Conservation (phyloP, 768 basidiomycete species). For the Pholiota microspora region DNA sequence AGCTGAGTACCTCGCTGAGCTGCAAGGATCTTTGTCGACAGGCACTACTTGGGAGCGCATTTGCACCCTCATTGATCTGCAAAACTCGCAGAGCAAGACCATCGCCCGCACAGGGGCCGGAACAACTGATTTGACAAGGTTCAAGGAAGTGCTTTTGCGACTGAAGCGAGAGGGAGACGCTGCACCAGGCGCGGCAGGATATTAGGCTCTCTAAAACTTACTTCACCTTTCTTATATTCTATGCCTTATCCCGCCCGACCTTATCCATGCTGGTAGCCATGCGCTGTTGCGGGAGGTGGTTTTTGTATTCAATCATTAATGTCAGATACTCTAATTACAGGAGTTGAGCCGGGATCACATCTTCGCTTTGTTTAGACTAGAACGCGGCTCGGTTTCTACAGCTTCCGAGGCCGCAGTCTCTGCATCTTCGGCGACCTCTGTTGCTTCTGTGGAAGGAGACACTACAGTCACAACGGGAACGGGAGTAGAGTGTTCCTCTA, state of each 20-base stretch:
- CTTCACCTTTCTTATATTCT: not conserved
- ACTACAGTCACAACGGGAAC: slow-evolving; percentile 6
- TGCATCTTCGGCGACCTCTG: not conserved
- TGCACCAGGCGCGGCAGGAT: slow-evolving; percentile 92
- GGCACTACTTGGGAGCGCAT: slow-evolving; percentile 98
- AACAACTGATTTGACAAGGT: slow-evolving; percentile 85
- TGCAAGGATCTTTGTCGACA: slow-evolving; percentile 73
- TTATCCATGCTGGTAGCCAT: slow-evolving; percentile 6
- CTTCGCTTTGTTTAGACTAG: slow-evolving; percentile 10
- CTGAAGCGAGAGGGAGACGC: slow-evolving; percentile 87
- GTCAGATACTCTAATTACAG: no score
- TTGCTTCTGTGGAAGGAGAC: not conserved
- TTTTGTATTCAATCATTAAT: not conserved
- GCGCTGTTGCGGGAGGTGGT: not conserved
- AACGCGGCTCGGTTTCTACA: not conserved
- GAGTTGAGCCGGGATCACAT: no score
- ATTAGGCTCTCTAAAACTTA: slow-evolving; percentile 42
- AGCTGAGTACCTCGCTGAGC: slow-evolving; percentile 68
- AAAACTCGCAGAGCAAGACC: slow-evolving; percentile 98
- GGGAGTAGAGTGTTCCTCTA: slow-evolving; percentile 30
- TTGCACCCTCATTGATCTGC: slow-evolving; percentile 77
- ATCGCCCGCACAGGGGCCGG: slow-evolving; percentile 82
- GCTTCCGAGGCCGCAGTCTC: not conserved
- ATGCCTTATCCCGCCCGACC: not conserved
- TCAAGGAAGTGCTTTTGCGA: slow-evolving; percentile 90